These are phyloP conservation scores for Populus trichocarpa DNA, from an alignment of 441 rosid genomes.

Conservation along the genomic window DNA sequence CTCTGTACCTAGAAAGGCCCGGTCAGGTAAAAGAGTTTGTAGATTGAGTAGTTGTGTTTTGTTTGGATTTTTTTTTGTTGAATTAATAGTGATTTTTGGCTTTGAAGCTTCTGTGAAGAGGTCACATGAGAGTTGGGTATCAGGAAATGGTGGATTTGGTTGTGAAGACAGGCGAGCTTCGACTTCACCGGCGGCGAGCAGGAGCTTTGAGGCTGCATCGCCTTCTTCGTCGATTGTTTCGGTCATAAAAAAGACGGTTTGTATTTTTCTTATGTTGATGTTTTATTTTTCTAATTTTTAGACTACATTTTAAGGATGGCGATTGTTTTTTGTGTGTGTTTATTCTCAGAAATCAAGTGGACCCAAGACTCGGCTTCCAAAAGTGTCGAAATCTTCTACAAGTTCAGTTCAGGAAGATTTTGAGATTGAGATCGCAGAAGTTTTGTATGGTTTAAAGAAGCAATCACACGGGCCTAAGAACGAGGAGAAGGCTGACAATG, in stretches of 20 bases:
- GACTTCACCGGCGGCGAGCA: constrained; percentile 63
- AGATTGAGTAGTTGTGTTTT: neutral
- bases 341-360: constrained; percentile 50
- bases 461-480: constrained; percentile 56
- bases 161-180: constrained; percentile 55
- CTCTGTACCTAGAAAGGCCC: constrained; percentile 88
- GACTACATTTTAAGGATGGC: neutral
- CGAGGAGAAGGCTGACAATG: constrained; percentile 38
- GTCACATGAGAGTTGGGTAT: constrained; percentile 68
- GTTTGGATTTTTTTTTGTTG: neutral
- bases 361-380: constrained; percentile 52
- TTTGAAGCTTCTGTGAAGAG: constrained; percentile 64
- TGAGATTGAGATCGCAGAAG: constrained; percentile 89
- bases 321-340: neutral
- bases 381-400: constrained; percentile 37
- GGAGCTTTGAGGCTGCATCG: constrained; percentile 38
- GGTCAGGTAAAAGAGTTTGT: constrained; percentile 61
- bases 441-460: constrained; percentile 70
- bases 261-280: constrained; percentile 5
- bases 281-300: neutral
- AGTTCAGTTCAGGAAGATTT: constrained; percentile 52
- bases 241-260: constrained; percentile 59
- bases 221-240: constrained; percentile 63
- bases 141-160: constrained; percentile 44
- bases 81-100: neutral